phyloP scores from a whole-genome alignment of 2,329 filamentous ascomycete species.

The Sclerotinia nivalis region DNA sequence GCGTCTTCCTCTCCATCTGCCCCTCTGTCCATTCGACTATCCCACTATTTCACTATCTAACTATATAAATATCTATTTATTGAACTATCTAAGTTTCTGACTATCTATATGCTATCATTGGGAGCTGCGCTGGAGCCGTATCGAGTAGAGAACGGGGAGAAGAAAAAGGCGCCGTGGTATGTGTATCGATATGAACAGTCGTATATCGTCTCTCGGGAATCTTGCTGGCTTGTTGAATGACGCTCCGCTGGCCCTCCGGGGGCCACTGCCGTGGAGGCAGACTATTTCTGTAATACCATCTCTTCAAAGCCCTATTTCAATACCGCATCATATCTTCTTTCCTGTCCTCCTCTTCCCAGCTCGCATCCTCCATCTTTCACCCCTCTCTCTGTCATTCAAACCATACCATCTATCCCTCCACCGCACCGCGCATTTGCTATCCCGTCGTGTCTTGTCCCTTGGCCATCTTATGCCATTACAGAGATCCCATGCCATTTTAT shows the following conservation, averaged over 20 bases:
- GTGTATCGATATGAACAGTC: neutral
- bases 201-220: neutral
- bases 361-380: neutral
- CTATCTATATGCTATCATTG: neutral
- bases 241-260: neutral
- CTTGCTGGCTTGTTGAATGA: neutral
- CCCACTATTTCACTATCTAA: no score
- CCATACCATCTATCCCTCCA: neutral
- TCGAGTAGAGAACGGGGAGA: neutral
- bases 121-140: neutral
- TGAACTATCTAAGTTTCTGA: neutral
- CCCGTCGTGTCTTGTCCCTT: neutral
- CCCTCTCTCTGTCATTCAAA: no score
- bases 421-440: neutral
- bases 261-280: neutral
- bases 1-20: neutral
- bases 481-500: no score
- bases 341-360: neutral
- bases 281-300: neutral
- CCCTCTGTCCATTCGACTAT: neutral
- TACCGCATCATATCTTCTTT: neutral
- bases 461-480: no score
- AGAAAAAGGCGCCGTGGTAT: slow-evolving; percentile 27
- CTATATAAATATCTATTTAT: neutral
- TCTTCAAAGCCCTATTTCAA: neutral